phyloP scores from a whole-genome alignment of 2,329 filamentous ascomycete species.

The Diaporthe sp. region DNA sequence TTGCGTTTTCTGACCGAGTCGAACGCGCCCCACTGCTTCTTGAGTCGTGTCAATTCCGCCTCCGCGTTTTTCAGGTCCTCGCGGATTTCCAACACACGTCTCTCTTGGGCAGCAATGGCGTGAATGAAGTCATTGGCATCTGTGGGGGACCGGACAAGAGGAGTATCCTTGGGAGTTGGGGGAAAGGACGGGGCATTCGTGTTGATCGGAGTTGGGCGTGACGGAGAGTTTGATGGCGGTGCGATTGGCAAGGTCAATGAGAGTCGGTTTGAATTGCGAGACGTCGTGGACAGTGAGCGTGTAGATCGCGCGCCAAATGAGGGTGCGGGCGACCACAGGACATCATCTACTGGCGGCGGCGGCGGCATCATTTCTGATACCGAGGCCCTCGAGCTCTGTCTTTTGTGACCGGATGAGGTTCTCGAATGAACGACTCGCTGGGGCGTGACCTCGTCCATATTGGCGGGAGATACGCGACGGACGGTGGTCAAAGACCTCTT shows the following conservation, averaged over 20 bases:
- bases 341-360: conserved; percentile 52
- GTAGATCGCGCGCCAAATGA: conserved; percentile 59
- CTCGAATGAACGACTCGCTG: conserved; percentile 39
- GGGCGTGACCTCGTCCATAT: conserved; percentile 45
- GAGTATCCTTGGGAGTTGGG: conserved; percentile 64
- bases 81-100: conserved; percentile 88
- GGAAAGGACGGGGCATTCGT: conserved; percentile 60
- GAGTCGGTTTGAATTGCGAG: conserved; percentile 69
- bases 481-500: conserved; percentile 43
- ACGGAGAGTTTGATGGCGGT: conserved; percentile 65
- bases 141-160: conserved; percentile 59
- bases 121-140: conserved; percentile 82
- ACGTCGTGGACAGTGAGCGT: conserved; percentile 67
- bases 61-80: conserved; percentile 93
- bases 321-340: conserved; percentile 50
- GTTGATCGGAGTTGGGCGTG: conserved; percentile 65
- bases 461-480: conserved; percentile 44
- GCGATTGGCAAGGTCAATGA: conserved; percentile 75
- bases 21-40: conserved; percentile 85
- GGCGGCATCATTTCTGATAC: conserved; percentile 55
- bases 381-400: conserved; percentile 45
- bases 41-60: conserved; percentile 79
- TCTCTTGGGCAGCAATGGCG: conserved; percentile 91
- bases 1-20: conserved; percentile 83
- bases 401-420: conserved; percentile 34